Base-by-base conservation (phyloP, 495 filamentous ascomycete species). In the Talaromyces stipitatus region DNA sequence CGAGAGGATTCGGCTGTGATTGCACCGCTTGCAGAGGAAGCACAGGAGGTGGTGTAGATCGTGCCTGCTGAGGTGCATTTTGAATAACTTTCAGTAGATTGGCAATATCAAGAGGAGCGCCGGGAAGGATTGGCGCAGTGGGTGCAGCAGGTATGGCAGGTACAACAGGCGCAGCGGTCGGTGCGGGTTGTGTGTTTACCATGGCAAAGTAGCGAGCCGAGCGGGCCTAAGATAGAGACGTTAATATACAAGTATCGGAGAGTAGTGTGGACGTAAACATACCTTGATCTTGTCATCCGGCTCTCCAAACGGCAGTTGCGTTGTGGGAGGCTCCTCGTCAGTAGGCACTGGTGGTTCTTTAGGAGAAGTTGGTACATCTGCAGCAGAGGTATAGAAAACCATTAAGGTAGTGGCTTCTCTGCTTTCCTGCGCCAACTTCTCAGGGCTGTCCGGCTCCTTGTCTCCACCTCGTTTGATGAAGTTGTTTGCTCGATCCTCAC, bases 381-480 rank as follows among this genome's bases (percentile, higher is more conserved):
- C 79, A 30, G 72, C 68, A 53, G 84, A 83, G 2, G 86, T 81
- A 63, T 96, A 94, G 58, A 91, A 82, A 4, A 86, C 88, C 84
- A 95, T 90, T 29, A 96, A 79, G 23, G 88, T 91, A n/a, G 77
- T 84, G 20, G 77, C 73, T 69, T 95, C 92, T 8, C 88, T 83
- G 51, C 85, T 78, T 27, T 86, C 78, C 65, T 90, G 90, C 4
- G 76, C 74, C 36, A 79, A 75, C 56, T 85, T 85, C 64, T 95
- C 85, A 0, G 81, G 72, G 8, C 86, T 91, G 0, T 72, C 67
- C 8, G 88, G 77, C 4, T 72, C 63, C 30, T 77, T 75, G 10
- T 70, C 62, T 3, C 90, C 91, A 48, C 84, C 86, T 48, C 85
- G 82, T 18, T 83, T 87, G 18, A 77, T 70, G 62, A 77, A 90